These are phyloP conservation scores for Vanrija pseudolonga DNA, from an alignment of 1,284 basidiomycete species.

Conservation along the genomic window DNA sequence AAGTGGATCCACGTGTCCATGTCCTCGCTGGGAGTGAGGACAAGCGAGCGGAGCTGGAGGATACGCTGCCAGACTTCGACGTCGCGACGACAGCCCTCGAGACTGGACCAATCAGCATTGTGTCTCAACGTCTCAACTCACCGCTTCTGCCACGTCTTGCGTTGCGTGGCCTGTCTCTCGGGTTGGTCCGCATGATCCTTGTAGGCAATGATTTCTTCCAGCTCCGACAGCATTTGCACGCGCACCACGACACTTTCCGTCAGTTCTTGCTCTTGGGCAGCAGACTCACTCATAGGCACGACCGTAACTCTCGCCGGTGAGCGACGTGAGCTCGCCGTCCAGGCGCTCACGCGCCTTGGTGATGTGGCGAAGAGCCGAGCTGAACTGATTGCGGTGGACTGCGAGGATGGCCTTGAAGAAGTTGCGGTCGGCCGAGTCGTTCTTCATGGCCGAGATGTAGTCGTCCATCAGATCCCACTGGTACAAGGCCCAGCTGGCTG, in stretches of 20 bases:
- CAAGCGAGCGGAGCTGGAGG: constrained; percentile 89
- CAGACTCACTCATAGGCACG: constrained; percentile 84
- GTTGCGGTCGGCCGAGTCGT: constrained; percentile 87
- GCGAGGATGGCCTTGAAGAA: constrained; percentile 96
- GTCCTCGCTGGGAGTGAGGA: constrained; percentile 89
- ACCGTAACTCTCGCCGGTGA: constrained; percentile 94
- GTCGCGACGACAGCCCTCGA: constrained; percentile 95
- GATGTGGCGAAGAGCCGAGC: constrained; percentile 84
- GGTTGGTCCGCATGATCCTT: constrained; percentile 93
- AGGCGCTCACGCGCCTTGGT: constrained; percentile 90
- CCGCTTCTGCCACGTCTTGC: constrained; percentile 87
- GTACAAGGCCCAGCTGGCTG: constrained; percentile 92
- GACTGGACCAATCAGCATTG: constrained; percentile 35
- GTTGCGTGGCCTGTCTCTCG: constrained; percentile 78
- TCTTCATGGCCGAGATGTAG: constrained; percentile 90
- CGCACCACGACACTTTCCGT: constrained; percentile 79
- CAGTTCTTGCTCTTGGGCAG: background rate
- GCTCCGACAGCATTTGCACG: constrained; percentile 96
- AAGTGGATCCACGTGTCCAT: constrained; percentile 97
- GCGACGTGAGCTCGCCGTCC: constrained; percentile 85
- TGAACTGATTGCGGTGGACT: constrained; percentile 94
- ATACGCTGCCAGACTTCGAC: constrained; percentile 99
- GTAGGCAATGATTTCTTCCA: constrained; percentile 96
- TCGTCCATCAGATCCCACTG: constrained; percentile 99
- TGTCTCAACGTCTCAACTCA: constrained; percentile 33